Conservation (phyloP, 202 grass and related monocot species). For the Setaria italica region DNA sequence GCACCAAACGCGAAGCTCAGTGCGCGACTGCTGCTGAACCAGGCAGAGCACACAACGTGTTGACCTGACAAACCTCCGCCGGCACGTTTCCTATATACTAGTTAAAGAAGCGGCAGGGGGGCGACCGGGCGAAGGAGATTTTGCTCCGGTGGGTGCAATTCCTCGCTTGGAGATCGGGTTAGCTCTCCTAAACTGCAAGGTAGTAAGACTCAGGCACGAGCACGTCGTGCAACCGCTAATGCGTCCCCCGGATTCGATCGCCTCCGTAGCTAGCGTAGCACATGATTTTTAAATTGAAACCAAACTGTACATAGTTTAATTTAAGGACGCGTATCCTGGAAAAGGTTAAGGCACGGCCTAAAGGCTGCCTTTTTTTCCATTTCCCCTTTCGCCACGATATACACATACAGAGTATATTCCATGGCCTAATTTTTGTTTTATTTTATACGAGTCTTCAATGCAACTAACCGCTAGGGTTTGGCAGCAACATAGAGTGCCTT, state of each 20-base stretch:
- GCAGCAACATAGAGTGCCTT: background rate
- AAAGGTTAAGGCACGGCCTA: background rate
- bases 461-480: background rate
- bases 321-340: background rate
- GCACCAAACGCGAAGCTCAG: background rate
- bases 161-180: conserved; percentile 4
- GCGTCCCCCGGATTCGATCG: background rate
- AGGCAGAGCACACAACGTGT: too few relatives aligned
- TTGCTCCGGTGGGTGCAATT: background rate
- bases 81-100: background rate
- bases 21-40: background rate
- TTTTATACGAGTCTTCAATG: background rate
- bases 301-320: background rate
- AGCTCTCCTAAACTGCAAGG: background rate
- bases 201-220: background rate
- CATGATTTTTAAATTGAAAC: background rate
- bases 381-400: background rate
- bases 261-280: too few relatives aligned
- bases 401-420: background rate
- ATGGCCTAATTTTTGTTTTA: background rate
- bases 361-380: background rate
- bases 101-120: background rate
- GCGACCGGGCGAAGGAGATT: background rate
- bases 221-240: background rate
- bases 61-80: background rate